phyloP scores from a whole-genome alignment of 1,284 basidiomycete species.

The Irpex lacteus region DNA sequence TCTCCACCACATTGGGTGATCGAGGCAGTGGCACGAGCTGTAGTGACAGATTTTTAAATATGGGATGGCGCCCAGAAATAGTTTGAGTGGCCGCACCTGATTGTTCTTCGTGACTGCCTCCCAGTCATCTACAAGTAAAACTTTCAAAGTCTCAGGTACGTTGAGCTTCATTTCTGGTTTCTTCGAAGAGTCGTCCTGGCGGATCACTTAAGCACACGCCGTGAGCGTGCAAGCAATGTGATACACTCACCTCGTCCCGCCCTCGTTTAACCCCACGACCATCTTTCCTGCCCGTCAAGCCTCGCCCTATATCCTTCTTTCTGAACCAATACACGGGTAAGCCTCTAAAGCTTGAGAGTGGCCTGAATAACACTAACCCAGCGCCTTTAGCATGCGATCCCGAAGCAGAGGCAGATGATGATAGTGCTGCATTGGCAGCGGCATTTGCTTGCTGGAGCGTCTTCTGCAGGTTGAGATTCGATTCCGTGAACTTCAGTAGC shows the following conservation, averaged over 20 bases:
- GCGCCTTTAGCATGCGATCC: constrained; percentile 7
- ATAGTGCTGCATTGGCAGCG: constrained; percentile 22
- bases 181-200: constrained; percentile 65
- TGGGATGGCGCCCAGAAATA: no score
- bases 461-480: constrained; percentile 82
- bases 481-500: constrained; percentile 85
- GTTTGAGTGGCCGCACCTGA: constrained; percentile 55
- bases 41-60: no score
- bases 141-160: constrained; percentile 88
- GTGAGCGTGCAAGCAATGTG: no score
- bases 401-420: constrained; percentile 16
- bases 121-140: constrained; percentile 96
- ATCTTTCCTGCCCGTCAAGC: constrained; percentile 35
- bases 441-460: constrained; percentile 30
- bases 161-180: constrained; percentile 90
- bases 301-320: constrained; percentile 14
- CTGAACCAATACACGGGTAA: no score
- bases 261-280: constrained; percentile 60
- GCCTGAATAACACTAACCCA: no score
- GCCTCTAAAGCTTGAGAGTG: no score
- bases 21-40: constrained; percentile 90
- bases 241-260: constrained; percentile 56
- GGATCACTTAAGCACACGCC: no score
- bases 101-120: constrained; percentile 95
- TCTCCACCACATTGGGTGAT: constrained; percentile 74